Conservation (phyloP, 164 flowering plant genomes). For the Kalanchoe fedtschenkoi region DNA sequence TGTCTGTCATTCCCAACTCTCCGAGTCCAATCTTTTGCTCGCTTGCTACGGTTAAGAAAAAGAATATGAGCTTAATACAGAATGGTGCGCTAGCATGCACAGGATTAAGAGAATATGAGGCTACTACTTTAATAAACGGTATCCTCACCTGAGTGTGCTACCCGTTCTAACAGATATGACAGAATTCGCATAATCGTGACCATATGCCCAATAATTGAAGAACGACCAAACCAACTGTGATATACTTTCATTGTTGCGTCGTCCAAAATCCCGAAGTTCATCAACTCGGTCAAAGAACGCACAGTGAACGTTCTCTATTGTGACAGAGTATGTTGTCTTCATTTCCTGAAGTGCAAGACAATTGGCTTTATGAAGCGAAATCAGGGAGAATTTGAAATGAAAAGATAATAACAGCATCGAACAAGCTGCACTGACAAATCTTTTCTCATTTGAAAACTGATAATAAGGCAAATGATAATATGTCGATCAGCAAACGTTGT, state of each 20-base stretch:
- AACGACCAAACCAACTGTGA: slow-evolving; percentile 72
- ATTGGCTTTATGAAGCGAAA: neutral
- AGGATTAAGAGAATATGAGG: too few relatives aligned
- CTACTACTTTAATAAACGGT: too few relatives aligned
- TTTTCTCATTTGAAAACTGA: neutral
- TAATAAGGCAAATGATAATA: neutral
- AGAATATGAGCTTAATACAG: slow-evolving; percentile 67
- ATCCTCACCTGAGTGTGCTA: slow-evolving; percentile 50
- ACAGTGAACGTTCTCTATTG: slow-evolving; percentile 56
- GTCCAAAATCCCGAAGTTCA: slow-evolving; percentile 52
- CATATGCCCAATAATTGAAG: slow-evolving; percentile 91
- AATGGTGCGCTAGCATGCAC: slow-evolving; percentile 1
- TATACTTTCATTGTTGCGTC: slow-evolving; percentile 60
- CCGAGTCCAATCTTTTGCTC: slow-evolving; percentile 85
- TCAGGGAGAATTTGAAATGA: neutral
- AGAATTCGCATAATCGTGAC: slow-evolving; percentile 73
- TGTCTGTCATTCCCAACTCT: slow-evolving; percentile 87
- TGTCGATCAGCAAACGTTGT: neutral
- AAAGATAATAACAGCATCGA: neutral
- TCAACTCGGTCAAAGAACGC: slow-evolving; percentile 84
- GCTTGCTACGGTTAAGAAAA: slow-evolving; percentile 38
- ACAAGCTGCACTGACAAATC: neutral
- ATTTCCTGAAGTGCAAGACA: slow-evolving; percentile 43
- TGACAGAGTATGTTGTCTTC: slow-evolving; percentile 56
- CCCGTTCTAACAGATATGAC: slow-evolving; percentile 91